Percentiles rank a stretch among this genome's conserved stretches.
Conservation (phyloP, 2,329 filamentous ascomycete genomes). For the Ceratocystis harringtonii region DNA sequence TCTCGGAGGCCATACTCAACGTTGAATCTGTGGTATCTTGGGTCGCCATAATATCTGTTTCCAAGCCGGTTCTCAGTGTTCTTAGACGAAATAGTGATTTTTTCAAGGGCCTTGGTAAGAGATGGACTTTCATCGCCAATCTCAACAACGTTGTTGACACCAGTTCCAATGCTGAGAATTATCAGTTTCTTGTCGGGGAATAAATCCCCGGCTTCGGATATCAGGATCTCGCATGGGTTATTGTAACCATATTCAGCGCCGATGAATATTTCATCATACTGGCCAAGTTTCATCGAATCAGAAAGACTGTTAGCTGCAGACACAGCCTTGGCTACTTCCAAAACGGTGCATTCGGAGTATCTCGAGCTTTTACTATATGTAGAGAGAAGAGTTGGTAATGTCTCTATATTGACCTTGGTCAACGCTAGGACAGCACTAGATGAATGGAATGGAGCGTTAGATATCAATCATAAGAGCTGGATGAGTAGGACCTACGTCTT, state of each 20-base stretch:
- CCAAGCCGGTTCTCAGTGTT: background rate
- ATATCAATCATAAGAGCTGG: accelerated
- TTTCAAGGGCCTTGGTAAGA: background rate
- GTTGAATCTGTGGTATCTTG: conserved; percentile 21
- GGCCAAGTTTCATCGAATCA: conserved; percentile 21
- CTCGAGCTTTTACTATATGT: conserved; percentile 20
- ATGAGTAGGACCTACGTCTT: background rate
- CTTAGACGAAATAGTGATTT: background rate
- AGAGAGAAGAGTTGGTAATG: conserved; percentile 19
- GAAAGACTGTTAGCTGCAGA: conserved; percentile 23
- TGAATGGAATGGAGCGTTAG: background rate
- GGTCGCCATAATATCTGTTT: conserved; percentile 18
- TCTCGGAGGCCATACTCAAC: conserved; percentile 21
- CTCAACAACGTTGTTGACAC: conserved; percentile 19
- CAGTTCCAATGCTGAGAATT: conserved; percentile 22
- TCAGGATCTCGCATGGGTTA: conserved; percentile 23
- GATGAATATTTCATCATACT: conserved; percentile 22
- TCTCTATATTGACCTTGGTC: conserved; percentile 11
- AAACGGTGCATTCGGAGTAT: conserved; percentile 21
- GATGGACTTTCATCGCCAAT: conserved; percentile 15
- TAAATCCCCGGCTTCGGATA: conserved; percentile 21
- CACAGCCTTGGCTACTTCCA: conserved; percentile 23
- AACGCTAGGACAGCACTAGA: background rate
- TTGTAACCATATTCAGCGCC: conserved; percentile 24
- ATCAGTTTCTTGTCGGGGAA: conserved; percentile 19